Base-by-base conservation (phyloP, 164 flowering plant species). In the Nymphaea colorata region DNA sequence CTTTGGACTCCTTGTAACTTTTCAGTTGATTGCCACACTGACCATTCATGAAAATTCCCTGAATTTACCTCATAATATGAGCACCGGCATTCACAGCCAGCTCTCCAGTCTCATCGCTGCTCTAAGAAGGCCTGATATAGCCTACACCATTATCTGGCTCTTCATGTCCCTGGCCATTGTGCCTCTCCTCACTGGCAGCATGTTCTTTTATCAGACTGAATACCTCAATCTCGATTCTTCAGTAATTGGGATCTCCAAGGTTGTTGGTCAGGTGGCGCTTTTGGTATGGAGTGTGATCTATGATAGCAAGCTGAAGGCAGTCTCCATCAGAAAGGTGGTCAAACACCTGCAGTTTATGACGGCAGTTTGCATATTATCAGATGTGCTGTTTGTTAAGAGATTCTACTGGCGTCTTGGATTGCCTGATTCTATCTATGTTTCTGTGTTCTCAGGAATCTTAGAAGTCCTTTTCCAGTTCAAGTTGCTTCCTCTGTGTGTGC, bases 201-300 rank as follows among this genome's bases (percentile, higher is more conserved):
- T 95, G 97, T 95, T 95, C 77, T 94, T 80, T 72, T 94, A 94
- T 78, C 99, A 95, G 74, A 90, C 98, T 12, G 81, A 87, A 63
- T 66, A 83, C 75, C 59, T 90, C 76, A 77, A 79, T 59, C 81
- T 95, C 6, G 83, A 83, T 41, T 79, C 96, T 2, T 82, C 96
- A 0, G 77, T 84, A 0, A 51, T 92, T 51, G 98, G 99, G 6
- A 65, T 95, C 61, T 95, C 99, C 0, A 95, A 95, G 71, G 96
- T 92, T 57, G 78, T 88, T 69, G 99, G 98, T 5, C 98, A 95
- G 74, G 85, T 71, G 36, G 86, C 93, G n/a, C 74, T 86, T 78
- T 85, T 95, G 43, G 17, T 83, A 4, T 90, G 99, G 98, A 84
- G 97, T 36, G 74, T 82, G 3, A 62, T 80, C 4, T 90, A 95